Evolutionary conservation across 106 monocot species (phyloP).

Genomic region (Dendrobium huoshanense): DNA sequence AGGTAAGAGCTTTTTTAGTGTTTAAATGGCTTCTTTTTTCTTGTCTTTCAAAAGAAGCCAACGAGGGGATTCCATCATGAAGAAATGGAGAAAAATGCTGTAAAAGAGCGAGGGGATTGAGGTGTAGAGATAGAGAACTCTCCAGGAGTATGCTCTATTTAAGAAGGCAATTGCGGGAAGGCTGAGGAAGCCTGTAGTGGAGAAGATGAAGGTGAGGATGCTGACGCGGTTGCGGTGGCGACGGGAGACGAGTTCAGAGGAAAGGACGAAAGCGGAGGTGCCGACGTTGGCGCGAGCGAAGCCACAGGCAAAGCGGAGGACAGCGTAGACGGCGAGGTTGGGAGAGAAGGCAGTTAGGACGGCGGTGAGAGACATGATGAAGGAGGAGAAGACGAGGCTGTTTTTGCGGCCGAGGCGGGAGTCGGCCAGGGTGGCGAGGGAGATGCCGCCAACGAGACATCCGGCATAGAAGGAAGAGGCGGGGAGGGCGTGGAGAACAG

Average conservation of each 20-base stretch:
- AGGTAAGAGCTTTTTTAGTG: background rate
- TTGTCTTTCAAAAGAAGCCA: conserved; percentile 17
- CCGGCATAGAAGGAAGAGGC: conserved; percentile 24
- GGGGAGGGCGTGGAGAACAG: conserved; percentile 11
- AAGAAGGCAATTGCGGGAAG: conserved; percentile 20
- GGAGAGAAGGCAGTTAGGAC: conserved; percentile 13
- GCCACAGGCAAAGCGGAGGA: conserved; percentile 17
- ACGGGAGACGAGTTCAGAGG: conserved; percentile 12
- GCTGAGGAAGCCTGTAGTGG: conserved; percentile 18
- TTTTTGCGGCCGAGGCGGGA: conserved; percentile 29
- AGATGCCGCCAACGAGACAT: conserved; percentile 24
- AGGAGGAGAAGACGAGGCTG: conserved; percentile 23
- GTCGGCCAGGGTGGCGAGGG: conserved; percentile 23
- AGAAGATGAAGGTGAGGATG: conserved; percentile 16
- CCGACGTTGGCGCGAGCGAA: conserved; percentile 18
- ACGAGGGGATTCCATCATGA: conserved; percentile 21
- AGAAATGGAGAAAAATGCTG: conserved; percentile 7
- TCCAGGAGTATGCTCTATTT: conserved; percentile 17
- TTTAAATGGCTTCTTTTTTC: conserved; percentile 3
- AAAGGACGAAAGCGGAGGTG: conserved; percentile 16
- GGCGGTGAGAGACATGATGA: conserved; percentile 14
- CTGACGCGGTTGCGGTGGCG: conserved; percentile 13
- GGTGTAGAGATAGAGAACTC: conserved; percentile 23
- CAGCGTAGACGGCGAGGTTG: conserved; percentile 17
- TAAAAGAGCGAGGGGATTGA: conserved; percentile 21